Base-by-base conservation (phyloP, 768 basidiomycete species). In the Brasilioporus rufonigricans region DNA sequence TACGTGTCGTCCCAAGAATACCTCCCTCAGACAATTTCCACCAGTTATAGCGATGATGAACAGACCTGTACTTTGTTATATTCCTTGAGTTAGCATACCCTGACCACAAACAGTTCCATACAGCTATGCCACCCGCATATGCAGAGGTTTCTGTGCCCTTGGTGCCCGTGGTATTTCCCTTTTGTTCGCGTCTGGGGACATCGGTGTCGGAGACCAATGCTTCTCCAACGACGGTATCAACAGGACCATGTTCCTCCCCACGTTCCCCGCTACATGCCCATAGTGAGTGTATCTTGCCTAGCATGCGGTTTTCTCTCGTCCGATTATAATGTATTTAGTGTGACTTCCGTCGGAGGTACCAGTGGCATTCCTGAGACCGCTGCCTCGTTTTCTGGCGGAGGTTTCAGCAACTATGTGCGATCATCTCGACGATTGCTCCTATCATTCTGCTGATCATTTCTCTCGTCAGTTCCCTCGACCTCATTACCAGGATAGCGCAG, bases 321-420 rank as follows among this genome's bases (percentile, higher is more conserved):
- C 8, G 11, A 16, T 24, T 33, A 3, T 12, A 44, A 51, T 21
- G 2, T 16, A 29, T 21, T 7, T 8, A 89, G 87, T 57, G 84
- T 89, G 19, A 91, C 89, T 4, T 57, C 84, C 3, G 87, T 91
- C 4, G 89, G 89, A 8, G 89, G 81, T 10, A 89, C 88, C 1
- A 68, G 67, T 23, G 57, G 70, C 40, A 70, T 86, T 45, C 87
- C 85, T 0, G 88, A 91, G 65, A 74, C 74, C 13, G 83, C 81
- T 0, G 80, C 77, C 0, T 65, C 50, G 57, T 85, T 72, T n/a
- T n/a, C n/a, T n/a, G n/a, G n/a, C n/a, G n/a, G n/a, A n/a, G n/a
- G n/a, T n/a, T n/a, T n/a, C n/a, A 87, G 86, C 64, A 75, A 86
- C 57, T 81, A 82, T 48, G 85, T 86, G 58, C 79, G 39, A 43